Evolutionary conservation across 208 protist genomes (phyloP).

Genomic region (Crithidia brevicula): DNA sequence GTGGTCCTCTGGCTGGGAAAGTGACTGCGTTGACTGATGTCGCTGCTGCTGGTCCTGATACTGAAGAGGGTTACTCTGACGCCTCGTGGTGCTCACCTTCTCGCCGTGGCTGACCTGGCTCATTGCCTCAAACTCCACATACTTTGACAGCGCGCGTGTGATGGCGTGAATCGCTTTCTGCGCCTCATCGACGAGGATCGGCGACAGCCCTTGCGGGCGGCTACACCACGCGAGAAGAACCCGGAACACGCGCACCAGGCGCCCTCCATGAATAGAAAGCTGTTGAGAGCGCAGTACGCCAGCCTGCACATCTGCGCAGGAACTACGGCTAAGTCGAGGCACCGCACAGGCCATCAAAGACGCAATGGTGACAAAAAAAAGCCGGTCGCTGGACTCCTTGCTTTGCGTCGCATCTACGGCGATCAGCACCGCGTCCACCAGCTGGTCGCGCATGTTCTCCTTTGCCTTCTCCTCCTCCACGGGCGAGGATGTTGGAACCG

Average conservation of each 20-base stretch:
- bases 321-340: slow-evolving; percentile 42
- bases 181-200: slow-evolving; percentile 50
- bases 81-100: not conserved
- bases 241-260: slow-evolving; percentile 50
- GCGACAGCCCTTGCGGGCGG: slow-evolving; percentile 33
- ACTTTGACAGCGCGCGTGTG: slow-evolving; percentile 62
- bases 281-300: slow-evolving; percentile 33
- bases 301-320: slow-evolving; percentile 18
- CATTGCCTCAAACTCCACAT: slow-evolving; percentile 39
- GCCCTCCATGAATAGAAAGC: slow-evolving; percentile 47
- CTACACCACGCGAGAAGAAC: slow-evolving; percentile 57
- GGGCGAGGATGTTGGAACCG: not conserved
- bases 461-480: slow-evolving; percentile 17
- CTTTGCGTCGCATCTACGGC: slow-evolving; percentile 35
- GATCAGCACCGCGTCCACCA: slow-evolving; percentile 71
- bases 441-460: slow-evolving; percentile 48
- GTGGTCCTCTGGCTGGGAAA: not conserved
- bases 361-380: slow-evolving; percentile 64
- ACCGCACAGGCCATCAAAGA: slow-evolving; percentile 62
- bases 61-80: not conserved
- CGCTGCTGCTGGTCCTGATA: not conserved
- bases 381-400: slow-evolving; percentile 58
- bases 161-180: slow-evolving; percentile 55
- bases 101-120: not conserved
- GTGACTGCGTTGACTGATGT: not conserved